Conservation (phyloP, 495 filamentous ascomycete species). For the Hypoxylon lienhwacheense region DNA sequence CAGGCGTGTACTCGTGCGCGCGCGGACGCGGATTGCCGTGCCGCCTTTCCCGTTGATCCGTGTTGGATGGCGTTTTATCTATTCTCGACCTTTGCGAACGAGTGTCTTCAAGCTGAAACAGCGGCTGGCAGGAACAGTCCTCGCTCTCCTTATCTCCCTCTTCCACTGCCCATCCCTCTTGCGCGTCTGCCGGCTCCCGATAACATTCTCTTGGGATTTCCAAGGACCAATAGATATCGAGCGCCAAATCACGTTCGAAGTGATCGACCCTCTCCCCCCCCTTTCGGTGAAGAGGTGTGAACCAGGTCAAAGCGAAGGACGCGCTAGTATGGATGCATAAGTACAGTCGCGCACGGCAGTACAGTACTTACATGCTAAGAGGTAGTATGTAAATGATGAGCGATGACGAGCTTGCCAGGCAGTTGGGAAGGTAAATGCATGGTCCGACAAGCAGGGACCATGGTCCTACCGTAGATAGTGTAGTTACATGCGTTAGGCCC, state of each 20-base stretch:
- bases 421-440: slow-evolving; percentile 5
- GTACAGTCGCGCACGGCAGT: neutral
- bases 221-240: slow-evolving; percentile 12
- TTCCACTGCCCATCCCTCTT: no score
- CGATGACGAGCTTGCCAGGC: neutral
- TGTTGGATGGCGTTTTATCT: neutral
- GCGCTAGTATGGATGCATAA: no score
- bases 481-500: slow-evolving; percentile 28
- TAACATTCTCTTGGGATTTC: slow-evolving; percentile 4
- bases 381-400: neutral
- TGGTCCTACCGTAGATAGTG: slow-evolving; percentile 15
- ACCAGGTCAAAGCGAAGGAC: slow-evolving; percentile 7
- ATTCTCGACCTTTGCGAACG: neutral
- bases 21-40: neutral
- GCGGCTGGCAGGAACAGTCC: neutral
- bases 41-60: neutral
- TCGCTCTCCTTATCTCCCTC: slow-evolving; percentile 23
- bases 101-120: slow-evolving; percentile 21
- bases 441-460: slow-evolving; percentile 18
- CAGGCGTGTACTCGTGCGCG: neutral
- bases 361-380: no score
- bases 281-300: slow-evolving; percentile 14
- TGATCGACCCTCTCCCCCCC: slow-evolving; percentile 12
- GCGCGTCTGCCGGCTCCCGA: slow-evolving; percentile 20
- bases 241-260: slow-evolving; percentile 15